Conservation (phyloP, 371 early-diverging fungal genomes). For the Mortierella sp. region DNA sequence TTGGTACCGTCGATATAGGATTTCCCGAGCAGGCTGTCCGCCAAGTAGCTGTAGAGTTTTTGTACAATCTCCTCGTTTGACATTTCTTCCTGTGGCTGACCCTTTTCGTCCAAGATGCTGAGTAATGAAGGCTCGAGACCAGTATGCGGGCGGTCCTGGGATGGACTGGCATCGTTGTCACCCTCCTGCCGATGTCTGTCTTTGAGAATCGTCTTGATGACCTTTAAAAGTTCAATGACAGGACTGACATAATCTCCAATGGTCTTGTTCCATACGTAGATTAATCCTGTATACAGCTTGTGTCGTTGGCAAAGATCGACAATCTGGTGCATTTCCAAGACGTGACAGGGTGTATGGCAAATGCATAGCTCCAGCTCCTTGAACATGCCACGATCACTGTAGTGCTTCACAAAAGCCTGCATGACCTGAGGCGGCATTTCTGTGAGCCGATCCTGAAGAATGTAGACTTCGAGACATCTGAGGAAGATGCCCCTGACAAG, state of each 20-base stretch:
- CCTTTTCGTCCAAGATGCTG: slow-evolving; percentile 12
- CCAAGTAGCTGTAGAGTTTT: slow-evolving; percentile 79
- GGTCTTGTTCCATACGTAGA: slow-evolving; percentile 82
- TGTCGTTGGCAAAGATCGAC: slow-evolving; percentile 72
- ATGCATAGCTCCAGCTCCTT: slow-evolving; percentile 77
- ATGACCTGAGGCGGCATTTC: slow-evolving; percentile 75
- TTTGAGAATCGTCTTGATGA: slow-evolving; percentile 66
- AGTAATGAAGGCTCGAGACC: not conserved
- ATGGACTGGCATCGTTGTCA: not conserved
- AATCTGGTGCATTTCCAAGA: slow-evolving; percentile 81
- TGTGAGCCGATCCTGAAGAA: slow-evolving; percentile 67
- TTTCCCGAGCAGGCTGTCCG: slow-evolving; percentile 75
- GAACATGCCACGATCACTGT: slow-evolving; percentile 63
- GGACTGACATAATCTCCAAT: slow-evolving; percentile 86
- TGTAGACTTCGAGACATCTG: slow-evolving; percentile 72
- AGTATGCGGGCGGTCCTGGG: not conserved
- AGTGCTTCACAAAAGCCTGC: slow-evolving; percentile 76
- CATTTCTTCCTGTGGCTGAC: slow-evolving; percentile 7
- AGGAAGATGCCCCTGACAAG: slow-evolving; percentile 69
- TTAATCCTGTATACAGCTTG: slow-evolving; percentile 77
- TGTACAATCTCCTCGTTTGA: slow-evolving; percentile 61
- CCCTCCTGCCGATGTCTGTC: slow-evolving; percentile 12
- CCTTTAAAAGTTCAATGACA: slow-evolving; percentile 75
- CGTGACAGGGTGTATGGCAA: slow-evolving; percentile 77
- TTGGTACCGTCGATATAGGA: slow-evolving; percentile 75